Evolutionary conservation across 495 filamentous ascomycete species (phyloP), one percentile per base, ranked within the genome.

Genomic region (Penicillium crystallinum): DNA sequence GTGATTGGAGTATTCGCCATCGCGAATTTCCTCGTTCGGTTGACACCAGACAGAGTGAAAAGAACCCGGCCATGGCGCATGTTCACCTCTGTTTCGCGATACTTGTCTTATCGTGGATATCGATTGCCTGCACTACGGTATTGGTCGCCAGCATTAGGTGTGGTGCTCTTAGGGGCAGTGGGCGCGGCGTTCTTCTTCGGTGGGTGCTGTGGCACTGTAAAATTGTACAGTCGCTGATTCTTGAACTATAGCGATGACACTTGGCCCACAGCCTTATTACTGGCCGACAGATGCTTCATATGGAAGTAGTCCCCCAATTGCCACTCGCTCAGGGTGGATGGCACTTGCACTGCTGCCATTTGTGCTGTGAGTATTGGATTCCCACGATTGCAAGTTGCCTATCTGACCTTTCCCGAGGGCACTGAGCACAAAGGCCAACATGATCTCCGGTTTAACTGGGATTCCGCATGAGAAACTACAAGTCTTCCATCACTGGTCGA

Each of bases 221-320:
- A 60, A 12, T 27, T 12, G 19, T 19, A 46, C 19, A 34, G 50
- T 52, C 15, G 49, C 33, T 42, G 15, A 30, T 12, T 29, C 6
- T 9, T 23, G n/a, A 31, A 10, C 18, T 6, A 35, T 56, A 79
- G 71, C 64, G 30, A 73, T 80, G 76, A 74, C 67, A 1, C 62
- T 82, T 7, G 71, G 68, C 17, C 75, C 79, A 2, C 53, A 74
- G 34, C 80, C 81, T 2, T 82, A 82, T 52, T 83, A 83, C 63
- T 83, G 80, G 77, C 74, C 80, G 2, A 77, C 73, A 19, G 68
- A 61, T n/a, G 50, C 71, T n/a, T 66, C 55, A 10, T 81, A 70
- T 51, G 80, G 78, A 25, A 65, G 62, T 21, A 73, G 69, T 31
- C 79, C 79, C 14, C 77, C 81, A 1, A 67, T 81, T 29, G 76